Base-by-base conservation (phyloP, 352 stramenopile species). In the Phytopythium boreale region DNA sequence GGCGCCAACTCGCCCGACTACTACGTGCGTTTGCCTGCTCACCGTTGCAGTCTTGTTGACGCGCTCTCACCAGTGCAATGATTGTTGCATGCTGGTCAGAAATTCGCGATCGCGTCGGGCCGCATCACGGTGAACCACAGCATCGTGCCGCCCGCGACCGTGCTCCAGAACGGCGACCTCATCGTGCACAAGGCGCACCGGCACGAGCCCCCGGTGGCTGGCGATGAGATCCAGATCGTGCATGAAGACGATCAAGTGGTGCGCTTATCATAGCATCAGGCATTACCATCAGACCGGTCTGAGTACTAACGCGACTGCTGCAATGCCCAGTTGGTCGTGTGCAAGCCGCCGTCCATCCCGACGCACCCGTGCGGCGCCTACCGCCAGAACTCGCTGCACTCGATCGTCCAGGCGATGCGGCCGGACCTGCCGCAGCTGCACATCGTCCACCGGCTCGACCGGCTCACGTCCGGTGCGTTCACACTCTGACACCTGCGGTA, bases 281-380 rank as follows among this genome's bases (percentile, higher is more conserved):
- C 15, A 9, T 10, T 46, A 34, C 8, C 53, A 4, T 20, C 50
- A 51, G 22, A 47, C 22, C 56, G 53, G 0, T 31, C 4, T 2
- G 26, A 2, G 37, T 34, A 55, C 65, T 67, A 20, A 53, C 63
- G 31, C 61, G 15, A 57, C 14, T 61, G 19, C 6, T 44, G 19
- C 19, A 11, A 12, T 50, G 7, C n/a, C 50, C 52, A 96, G 88
- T 67, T 96, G 26, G 88, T 92, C 5, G 88, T 96, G 22, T 84
- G 63, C 71, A 97, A 98, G 71, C 96, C 96, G 14, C 80, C 93
- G 55, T 97, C 91, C 39, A 91, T 99, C 47, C 87, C 96, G 1
- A 97, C 97, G 19, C 95, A 99, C 67, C 93, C 97, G 37, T 97
- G 92, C 68, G 97, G 97, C 52, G 88, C 92, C 17, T 99, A 98